These are phyloP conservation scores for Sclerotiophoma versabilis DNA, from an alignment of 2,329 filamentous ascomycete species.

Conservation along the genomic window DNA sequence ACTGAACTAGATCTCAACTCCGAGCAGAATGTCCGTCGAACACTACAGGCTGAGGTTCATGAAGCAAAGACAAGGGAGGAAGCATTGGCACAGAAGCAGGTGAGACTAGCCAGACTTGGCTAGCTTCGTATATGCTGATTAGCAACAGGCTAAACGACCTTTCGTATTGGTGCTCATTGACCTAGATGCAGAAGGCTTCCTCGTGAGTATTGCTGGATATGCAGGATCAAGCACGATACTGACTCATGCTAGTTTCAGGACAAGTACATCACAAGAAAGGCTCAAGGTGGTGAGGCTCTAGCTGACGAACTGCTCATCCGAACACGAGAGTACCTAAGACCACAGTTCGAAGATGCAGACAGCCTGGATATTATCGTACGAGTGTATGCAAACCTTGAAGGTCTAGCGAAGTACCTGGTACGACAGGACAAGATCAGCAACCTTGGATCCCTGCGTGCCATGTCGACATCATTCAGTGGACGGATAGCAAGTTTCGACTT, in stretches of 20 bases:
- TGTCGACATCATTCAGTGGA: conserved; percentile 47
- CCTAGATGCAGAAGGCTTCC: conserved; percentile 47
- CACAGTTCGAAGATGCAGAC: conserved; percentile 45
- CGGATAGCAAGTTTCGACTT: conserved; percentile 48
- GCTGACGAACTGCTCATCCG: conserved; percentile 46
- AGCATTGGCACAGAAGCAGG: conserved; percentile 41
- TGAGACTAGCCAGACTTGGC: conserved; percentile 15
- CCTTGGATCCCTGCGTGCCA: conserved; percentile 45
- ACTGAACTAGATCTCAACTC: conserved; percentile 48
- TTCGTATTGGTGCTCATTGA: conserved; percentile 49
- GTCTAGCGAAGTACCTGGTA: conserved; percentile 47
- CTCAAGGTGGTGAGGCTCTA: conserved; percentile 44
- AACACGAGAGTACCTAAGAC: conserved; percentile 46
- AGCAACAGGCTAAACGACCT: conserved; percentile 39
- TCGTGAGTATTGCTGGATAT: conserved; percentile 26
- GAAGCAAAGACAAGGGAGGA: conserved; percentile 38
- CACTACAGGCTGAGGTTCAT: conserved; percentile 43
- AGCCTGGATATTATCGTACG: conserved; percentile 45
- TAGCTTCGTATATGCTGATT: conserved; percentile 15
- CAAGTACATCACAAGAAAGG: conserved; percentile 45
- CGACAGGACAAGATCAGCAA: conserved; percentile 46
- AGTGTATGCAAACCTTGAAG: conserved; percentile 47
- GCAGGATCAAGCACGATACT: not conserved
- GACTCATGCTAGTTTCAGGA: conserved; percentile 42
- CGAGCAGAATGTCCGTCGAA: conserved; percentile 48